These are phyloP conservation scores for Coemansia interrupta DNA, from an alignment of 192 early-diverging fungal genomes.

Conservation along the genomic window DNA sequence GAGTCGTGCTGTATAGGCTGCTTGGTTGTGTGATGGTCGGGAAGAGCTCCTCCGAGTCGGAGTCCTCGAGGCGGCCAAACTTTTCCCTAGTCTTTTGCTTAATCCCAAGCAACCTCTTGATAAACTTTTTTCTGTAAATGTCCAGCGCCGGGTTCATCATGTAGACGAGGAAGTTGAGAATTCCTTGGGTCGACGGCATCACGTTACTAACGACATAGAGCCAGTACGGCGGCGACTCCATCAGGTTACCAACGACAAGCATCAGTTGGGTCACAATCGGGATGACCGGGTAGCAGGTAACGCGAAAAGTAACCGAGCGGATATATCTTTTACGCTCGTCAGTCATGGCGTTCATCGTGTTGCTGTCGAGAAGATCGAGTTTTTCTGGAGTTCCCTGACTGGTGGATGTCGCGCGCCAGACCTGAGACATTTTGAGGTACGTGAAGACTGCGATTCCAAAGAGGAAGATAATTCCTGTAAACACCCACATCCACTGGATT, in stretches of 20 bases:
- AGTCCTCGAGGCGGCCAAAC: slow-evolving; percentile 13
- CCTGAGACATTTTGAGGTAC: slow-evolving; percentile 8
- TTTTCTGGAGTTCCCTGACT: slow-evolving; percentile 13
- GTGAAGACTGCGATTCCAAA: slow-evolving; percentile 7
- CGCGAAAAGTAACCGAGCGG: slow-evolving; percentile 11
- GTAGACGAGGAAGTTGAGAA: slow-evolving; percentile 22
- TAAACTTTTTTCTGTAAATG: slow-evolving; percentile 14
- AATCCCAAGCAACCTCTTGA: slow-evolving; percentile 5
- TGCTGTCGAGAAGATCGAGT: slow-evolving; percentile 15
- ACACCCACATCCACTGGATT: slow-evolving; percentile 7
- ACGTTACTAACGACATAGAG: slow-evolving; percentile 16
- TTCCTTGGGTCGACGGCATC: slow-evolving; percentile 18
- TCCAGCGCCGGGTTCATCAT: slow-evolving; percentile 22
- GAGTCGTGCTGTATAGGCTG: slow-evolving; percentile 8
- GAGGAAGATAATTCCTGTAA: slow-evolving; percentile 4
- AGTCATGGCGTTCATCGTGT: slow-evolving; percentile 4
- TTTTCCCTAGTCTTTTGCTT: slow-evolving; percentile 5
- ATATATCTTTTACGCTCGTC: slow-evolving; percentile 7
- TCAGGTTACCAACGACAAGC: slow-evolving; percentile 6
- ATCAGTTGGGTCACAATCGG: slow-evolving; percentile 10
- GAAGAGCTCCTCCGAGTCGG: slow-evolving; percentile 2
- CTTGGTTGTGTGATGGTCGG: slow-evolving; percentile 9
- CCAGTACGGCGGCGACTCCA: slow-evolving; percentile 12
- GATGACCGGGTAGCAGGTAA: slow-evolving; percentile 22
- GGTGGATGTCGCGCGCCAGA: slow-evolving; percentile 4